phyloP scores from a whole-genome alignment of 441 rosid genomes.

The Gossypium gossypioides region DNA sequence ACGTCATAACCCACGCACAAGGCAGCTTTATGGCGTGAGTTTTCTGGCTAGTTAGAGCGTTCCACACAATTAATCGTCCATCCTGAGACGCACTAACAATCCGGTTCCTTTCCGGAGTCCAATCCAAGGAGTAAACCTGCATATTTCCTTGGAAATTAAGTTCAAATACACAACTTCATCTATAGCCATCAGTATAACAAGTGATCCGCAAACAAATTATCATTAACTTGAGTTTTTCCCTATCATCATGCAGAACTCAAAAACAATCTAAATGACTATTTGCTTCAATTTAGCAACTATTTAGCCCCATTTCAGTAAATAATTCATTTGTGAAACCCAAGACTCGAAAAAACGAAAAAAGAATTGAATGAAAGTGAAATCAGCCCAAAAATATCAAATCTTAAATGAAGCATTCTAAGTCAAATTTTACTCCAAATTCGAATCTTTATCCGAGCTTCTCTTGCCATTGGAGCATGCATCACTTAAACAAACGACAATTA shows the following conservation, averaged over 20 bases:
- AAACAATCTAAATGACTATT: neutral
- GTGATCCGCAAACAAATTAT: neutral
- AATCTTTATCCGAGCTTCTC: too few relatives aligned
- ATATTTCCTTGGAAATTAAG: constrained; percentile 9
- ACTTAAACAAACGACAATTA: too few relatives aligned
- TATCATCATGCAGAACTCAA: neutral
- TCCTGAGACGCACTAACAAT: constrained; percentile 96
- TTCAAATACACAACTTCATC: neutral
- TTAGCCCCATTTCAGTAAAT: neutral
- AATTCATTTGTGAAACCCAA: too few relatives aligned
- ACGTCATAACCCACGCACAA: constrained; percentile 96
- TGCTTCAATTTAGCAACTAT: neutral
- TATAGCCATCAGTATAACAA: neutral
- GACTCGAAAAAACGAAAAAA: too few relatives aligned
- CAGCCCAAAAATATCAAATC: too few relatives aligned
- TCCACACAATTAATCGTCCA: constrained; percentile 90
- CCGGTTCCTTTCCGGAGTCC: constrained; percentile 81
- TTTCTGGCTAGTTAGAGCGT: constrained; percentile 91
- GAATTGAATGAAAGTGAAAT: too few relatives aligned
- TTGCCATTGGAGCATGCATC: too few relatives aligned
- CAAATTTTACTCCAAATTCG: too few relatives aligned
- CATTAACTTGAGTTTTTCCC: neutral
- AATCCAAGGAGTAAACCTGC: constrained; percentile 86
- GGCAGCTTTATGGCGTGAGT: constrained; percentile 90
- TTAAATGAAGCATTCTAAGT: too few relatives aligned